Evolutionary conservation across 106 monocot species (phyloP).

Genomic region (Phalaenopsis equestris): DNA sequence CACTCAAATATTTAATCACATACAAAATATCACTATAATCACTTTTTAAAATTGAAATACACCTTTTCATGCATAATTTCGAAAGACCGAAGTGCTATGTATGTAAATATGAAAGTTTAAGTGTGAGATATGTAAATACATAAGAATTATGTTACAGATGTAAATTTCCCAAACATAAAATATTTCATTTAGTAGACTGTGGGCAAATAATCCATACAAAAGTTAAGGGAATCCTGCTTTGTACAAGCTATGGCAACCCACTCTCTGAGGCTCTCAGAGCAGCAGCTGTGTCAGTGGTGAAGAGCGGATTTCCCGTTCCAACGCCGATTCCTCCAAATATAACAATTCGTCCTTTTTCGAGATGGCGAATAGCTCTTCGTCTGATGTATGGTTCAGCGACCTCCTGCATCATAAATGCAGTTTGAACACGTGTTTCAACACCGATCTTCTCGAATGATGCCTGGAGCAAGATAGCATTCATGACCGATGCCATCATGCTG

Average conservation of each 20-base stretch:
- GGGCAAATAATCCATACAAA: not conserved
- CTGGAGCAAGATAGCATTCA: slow-evolving; percentile 96
- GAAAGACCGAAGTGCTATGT: too few species aligned
- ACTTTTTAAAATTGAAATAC: too few species aligned
- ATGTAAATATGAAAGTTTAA: too few species aligned
- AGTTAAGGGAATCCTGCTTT: not conserved
- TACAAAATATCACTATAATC: too few species aligned
- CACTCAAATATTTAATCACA: too few species aligned
- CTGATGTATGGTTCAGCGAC: slow-evolving; percentile 93
- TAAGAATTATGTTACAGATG: too few species aligned
- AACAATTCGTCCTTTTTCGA: slow-evolving; percentile 94
- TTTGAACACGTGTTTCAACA: slow-evolving; percentile 76
- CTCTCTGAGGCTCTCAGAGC: slow-evolving; percentile 87
- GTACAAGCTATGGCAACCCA: slow-evolving; percentile 20
- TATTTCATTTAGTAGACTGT: not conserved
- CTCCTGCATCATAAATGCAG: slow-evolving; percentile 85
- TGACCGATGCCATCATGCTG: slow-evolving; percentile 98
- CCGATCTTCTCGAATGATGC: slow-evolving; percentile 90
- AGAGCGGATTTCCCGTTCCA: slow-evolving; percentile 69
- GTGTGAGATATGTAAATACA: too few species aligned
- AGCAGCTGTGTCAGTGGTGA: slow-evolving; percentile 80
- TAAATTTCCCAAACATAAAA: too few species aligned
- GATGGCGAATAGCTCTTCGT: slow-evolving; percentile 84
- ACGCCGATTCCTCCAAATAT: slow-evolving; percentile 89
- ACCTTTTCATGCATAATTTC: too few species aligned